phyloP scores from a whole-genome alignment of 2,329 filamentous ascomycete species.

The Pestalotiopsis sp. region DNA sequence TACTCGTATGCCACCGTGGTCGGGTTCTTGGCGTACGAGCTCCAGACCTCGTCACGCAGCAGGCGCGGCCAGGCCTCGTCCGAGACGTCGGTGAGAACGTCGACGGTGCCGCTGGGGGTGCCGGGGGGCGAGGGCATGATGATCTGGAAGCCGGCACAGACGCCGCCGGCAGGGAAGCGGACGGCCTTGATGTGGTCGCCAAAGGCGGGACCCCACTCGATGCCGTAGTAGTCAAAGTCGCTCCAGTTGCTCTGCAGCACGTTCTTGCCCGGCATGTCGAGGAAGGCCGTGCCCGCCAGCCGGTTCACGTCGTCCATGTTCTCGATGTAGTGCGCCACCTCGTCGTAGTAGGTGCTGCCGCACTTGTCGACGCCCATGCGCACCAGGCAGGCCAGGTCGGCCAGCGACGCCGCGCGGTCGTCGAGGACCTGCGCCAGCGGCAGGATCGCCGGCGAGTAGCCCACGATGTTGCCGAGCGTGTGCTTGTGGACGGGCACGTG shows the following conservation, averaged over 20 bases:
- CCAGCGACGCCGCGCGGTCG: constrained; percentile 22
- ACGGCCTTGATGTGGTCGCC: constrained; percentile 29
- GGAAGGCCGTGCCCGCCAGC: constrained; percentile 32
- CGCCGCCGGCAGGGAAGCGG: constrained; percentile 23
- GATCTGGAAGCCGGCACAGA: constrained; percentile 13
- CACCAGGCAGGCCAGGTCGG: constrained; percentile 33
- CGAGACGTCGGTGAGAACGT: constrained; percentile 8
- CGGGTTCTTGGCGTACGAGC: constrained; percentile 4
- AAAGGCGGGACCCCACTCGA: constrained; percentile 33
- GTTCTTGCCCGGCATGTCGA: constrained; percentile 35
- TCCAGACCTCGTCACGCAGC: constrained; percentile 7
- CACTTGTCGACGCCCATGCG: constrained; percentile 32
- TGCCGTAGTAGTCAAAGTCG: constrained; percentile 30
- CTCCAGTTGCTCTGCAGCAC: constrained; percentile 35
- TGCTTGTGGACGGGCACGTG: constrained; percentile 33
- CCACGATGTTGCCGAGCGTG: constrained; percentile 39
- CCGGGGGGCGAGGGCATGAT: constrained; percentile 11
- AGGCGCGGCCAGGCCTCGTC: background rate
- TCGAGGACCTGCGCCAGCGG: constrained; percentile 30
- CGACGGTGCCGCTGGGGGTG: constrained; percentile 2
- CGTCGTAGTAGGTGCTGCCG: constrained; percentile 30
- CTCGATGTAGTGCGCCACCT: constrained; percentile 30
- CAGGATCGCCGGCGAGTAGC: constrained; percentile 31
- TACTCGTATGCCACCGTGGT: constrained; percentile 2
- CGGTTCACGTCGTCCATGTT: constrained; percentile 30